Base-by-base conservation (phyloP, 441 rosid genomes). In the Erodium chrysanthum region DNA sequence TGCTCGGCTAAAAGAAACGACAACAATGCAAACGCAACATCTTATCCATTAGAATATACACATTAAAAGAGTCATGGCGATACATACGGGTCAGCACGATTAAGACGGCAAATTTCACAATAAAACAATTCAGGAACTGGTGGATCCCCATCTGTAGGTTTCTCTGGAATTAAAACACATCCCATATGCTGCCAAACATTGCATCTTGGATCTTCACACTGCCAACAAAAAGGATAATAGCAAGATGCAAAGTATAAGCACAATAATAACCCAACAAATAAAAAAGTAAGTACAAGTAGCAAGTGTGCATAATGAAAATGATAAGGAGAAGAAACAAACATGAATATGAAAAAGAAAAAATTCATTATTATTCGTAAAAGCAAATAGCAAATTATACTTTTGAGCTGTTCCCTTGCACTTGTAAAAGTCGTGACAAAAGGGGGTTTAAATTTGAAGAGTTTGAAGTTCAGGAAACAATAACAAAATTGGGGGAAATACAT, bases 81-180 rank as follows among this genome's bases (percentile, higher is more conserved):
- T 74, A 77, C 96, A 15, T 86, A 95, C 99, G 98, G 99, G 73
- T 95, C 99, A 77, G 97, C 96, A 66, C 97, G 88, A 72, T 82
- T 74, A 58, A 95, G 96, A 65, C 99, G 91, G 76, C 97, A 95
- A 64, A 86, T 74, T 81, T 95, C 99, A 74, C 99, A 95, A 69
- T 84, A 92, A 79, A 87, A 95, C 65, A 80, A 40, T 35, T 95
- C 90, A n/a, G 97, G 97, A 81, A 80, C 54, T 44, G 79, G 85
- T n/a, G 78, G 84, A 80, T 17, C 82, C 60, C 84, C 88, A 66
- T 95, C 96, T 75, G 70, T 70, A 25, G 89, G 84, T 73, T 86
- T 91, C 74, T 91, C 97, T 17, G 96, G 88, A 73, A 90, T 73
- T 66, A 87, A 54, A 73, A 95, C 96, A 76, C 99, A 95, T 48